phyloP scores from a whole-genome alignment of 345 rosid species.

The Linum trigynum region DNA sequence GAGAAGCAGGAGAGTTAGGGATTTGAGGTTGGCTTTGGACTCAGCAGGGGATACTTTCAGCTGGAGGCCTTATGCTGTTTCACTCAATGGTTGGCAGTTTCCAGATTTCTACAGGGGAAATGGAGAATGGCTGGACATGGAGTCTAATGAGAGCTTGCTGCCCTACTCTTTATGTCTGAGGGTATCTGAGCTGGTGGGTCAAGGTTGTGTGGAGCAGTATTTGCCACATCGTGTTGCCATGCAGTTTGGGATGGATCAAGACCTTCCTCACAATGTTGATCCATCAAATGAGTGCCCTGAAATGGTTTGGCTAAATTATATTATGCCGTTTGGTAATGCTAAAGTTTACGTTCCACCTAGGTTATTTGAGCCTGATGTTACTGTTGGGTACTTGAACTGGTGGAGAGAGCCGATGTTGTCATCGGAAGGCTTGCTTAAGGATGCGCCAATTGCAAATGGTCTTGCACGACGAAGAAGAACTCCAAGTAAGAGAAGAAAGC shows the following conservation, averaged over 20 bases:
- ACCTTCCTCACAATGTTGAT: slow-evolving; percentile 22
- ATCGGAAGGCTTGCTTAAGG: neutral
- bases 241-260: slow-evolving; percentile 66
- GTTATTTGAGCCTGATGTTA: slow-evolving; percentile 19
- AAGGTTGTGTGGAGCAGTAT: slow-evolving; percentile 25
- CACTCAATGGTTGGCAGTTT: slow-evolving; percentile 14
- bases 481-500: neutral
- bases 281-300: slow-evolving; percentile 13
- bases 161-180: slow-evolving; percentile 16
- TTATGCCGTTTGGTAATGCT: slow-evolving; percentile 19
- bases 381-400: slow-evolving; percentile 34
- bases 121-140: slow-evolving; percentile 3
- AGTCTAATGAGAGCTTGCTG: slow-evolving; percentile 3
- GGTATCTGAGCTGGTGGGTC: slow-evolving; percentile 34
- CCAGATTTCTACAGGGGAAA: slow-evolving; percentile 18
- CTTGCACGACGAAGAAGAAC: slow-evolving; percentile 2
- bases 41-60: slow-evolving; percentile 14
- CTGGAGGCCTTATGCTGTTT: slow-evolving; percentile 40
- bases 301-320: slow-evolving; percentile 30
- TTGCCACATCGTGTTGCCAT: slow-evolving; percentile 43
- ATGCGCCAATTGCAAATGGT: neutral
- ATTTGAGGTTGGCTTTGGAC: slow-evolving; percentile 20
- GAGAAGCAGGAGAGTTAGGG: slow-evolving; percentile 4
- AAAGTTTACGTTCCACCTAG: slow-evolving; percentile 35
- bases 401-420: slow-evolving; percentile 23